Evolutionary conservation across 495 filamentous ascomycete genomes (phyloP).

Genomic region (Penicillium paxilli): DNA sequence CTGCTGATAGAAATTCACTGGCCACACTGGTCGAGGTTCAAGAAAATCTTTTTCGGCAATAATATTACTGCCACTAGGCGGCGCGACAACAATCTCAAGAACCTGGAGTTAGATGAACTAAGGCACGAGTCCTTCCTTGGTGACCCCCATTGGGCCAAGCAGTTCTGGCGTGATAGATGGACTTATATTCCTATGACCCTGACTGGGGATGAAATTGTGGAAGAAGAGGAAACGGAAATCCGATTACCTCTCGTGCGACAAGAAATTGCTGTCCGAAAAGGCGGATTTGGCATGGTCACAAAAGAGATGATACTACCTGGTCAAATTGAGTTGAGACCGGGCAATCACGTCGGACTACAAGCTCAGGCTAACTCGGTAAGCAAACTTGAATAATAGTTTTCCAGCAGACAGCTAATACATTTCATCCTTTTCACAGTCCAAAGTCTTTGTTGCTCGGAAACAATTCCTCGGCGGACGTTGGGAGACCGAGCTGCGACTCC

Average conservation of each 20-base stretch:
- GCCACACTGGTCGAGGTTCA: constrained; percentile 1
- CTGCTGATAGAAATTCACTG: neutral
- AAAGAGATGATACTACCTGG: neutral
- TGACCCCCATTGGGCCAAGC: neutral
- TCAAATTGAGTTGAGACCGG: neutral
- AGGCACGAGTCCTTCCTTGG: neutral
- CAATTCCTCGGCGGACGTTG: neutral
- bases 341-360: neutral
- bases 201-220: neutral
- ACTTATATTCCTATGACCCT: neutral
- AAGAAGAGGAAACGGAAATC: neutral
- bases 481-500: neutral
- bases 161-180: neutral
- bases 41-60: neutral
- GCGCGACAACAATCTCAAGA: neutral
- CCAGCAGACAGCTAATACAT: neutral
- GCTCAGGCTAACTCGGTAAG: neutral
- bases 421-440: neutral
- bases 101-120: neutral
- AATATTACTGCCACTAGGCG: neutral
- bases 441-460: neutral
- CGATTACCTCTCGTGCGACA: neutral
- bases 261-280: neutral
- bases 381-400: neutral
- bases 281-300: neutral